Base-by-base conservation (phyloP, 108 stramenopile species). In the Asterionellopsis glacialis region DNA sequence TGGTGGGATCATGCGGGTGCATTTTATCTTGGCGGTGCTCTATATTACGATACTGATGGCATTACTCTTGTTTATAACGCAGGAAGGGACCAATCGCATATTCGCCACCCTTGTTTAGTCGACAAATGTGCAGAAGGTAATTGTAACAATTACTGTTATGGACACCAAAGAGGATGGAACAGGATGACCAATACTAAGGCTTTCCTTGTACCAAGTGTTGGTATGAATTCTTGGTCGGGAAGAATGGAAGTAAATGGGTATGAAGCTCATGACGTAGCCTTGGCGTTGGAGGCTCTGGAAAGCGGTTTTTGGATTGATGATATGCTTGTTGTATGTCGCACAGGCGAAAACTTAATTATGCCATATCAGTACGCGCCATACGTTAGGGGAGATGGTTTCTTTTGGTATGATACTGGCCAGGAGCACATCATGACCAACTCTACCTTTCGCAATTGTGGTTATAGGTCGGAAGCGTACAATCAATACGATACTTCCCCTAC, bases 391-490 rank as follows among this genome's bases (percentile, higher is more conserved):
- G 43, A 57, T 54, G 74, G 74, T 1, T 70, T 75, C 41, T 57
- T 44, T 41, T 75, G 74, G 74, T 75, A 75, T 50, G 74, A 75
- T 38, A 75, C 74, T 4, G 65, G 53, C 41, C 68, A 70, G 69
- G 69, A 65, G 41, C 74, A 75, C 45, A 75, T 75, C 64, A 70
- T 75, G 11, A 65, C 74, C 9, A 23, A 60, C n/a, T 14, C 65
- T 5, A 59, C 28, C 2, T 75, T 75, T 38, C 33, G 58, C n/a
- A 70, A 75, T 50, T 75, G 74, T 66, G 74, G 74, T 11, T 67
- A 54, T 18, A 27, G 73, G 6, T 61, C 59, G 7, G 55, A 57
- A 4, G 40, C 38, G 13, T 64, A 51, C 40, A 51, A 74, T 51
- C 62, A 68, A 26, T 74, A 74, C 62, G 63, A 69, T 51, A 61